These are phyloP conservation scores for Capsicum pubescens DNA, from an alignment of 257 asterid species.

Conservation along the genomic window DNA sequence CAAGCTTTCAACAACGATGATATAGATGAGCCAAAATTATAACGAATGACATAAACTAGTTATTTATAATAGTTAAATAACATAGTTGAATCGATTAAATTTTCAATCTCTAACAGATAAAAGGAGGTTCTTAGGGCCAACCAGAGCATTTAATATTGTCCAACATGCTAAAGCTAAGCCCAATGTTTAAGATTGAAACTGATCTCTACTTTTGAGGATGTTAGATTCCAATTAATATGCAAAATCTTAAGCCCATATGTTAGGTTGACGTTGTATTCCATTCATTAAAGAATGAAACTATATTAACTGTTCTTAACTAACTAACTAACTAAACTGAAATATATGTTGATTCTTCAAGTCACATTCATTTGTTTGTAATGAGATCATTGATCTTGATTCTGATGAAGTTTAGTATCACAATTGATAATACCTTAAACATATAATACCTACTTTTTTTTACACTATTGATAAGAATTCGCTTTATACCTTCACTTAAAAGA, in stretches of 20 bases:
- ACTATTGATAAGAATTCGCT: too few relatives aligned
- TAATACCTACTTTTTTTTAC: too few relatives aligned
- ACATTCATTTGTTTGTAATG: not conserved
- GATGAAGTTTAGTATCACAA: too few relatives aligned
- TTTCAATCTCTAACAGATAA: not conserved
- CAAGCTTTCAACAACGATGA: too few relatives aligned
- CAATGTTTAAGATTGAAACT: not conserved
- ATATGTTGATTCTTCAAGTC: not conserved
- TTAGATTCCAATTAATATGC: not conserved
- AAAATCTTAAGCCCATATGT: not conserved
- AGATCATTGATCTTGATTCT: not conserved
- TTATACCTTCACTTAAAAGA: too few relatives aligned
- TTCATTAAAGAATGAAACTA: too few relatives aligned
- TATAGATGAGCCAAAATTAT: too few relatives aligned
- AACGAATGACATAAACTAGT: too few relatives aligned
- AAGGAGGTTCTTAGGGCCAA: not conserved
- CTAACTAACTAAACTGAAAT: not conserved
- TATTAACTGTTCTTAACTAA: not conserved
- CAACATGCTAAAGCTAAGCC: not conserved
- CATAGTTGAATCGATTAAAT: too few relatives aligned
- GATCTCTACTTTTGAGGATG: not conserved
- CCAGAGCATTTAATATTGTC: not conserved
- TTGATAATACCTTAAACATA: too few relatives aligned
- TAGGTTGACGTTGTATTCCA: too few relatives aligned
- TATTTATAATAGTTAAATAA: too few relatives aligned